Base-by-base conservation (phyloP, 1,284 basidiomycete species). In the Ceratobasidium sp. region DNA sequence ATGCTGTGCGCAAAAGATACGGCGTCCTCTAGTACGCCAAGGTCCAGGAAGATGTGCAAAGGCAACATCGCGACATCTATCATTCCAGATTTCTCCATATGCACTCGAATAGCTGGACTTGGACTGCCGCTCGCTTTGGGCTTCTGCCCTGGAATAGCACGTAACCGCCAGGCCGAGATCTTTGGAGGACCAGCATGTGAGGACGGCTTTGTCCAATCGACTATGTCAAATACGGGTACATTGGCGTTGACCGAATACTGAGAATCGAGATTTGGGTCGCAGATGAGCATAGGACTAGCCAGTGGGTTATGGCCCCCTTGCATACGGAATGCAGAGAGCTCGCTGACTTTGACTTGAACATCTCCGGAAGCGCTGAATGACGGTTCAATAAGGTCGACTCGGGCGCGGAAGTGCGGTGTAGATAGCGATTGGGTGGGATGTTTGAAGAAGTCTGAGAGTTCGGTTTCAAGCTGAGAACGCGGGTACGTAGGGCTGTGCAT, bases 1-100 rank as follows among this genome's bases (percentile, higher is more conserved):
- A 64, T 75, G 27, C 62, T 45, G 19, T 67, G 44, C 7, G 64
- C 60, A 33, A 75, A 76, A n/a, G 66, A 41, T 15, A 75, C 54
- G 60, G 90, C 81, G 76, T 91, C 89, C 48, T 89, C 84, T 51
- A 91, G 78, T 33, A 89, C 78, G 80, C 85, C 87, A n/a, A 94
- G 83, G 80, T 96, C 94, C 41, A 93, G 73, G 79, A 94, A 94
- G 15, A 93, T 56, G 79, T 95, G 94, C 6, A 95, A 78, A 1
- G 93, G 90, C 1, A 85, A 83, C 5, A 92, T 74, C 22, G 83
- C 80, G 53, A 88, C 77, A 36, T 86, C 83, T 7, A 73, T 29
- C 22, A 47, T 27, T 27, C 72, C 51, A 6, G 24, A 45, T 45
- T 27, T 60, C 14, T 54, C 51, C 56, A 69, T 59, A 17, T 60